Base-by-base conservation (phyloP, 2,329 filamentous ascomycete species). In the Aspergillus pseudoterreus region DNA sequence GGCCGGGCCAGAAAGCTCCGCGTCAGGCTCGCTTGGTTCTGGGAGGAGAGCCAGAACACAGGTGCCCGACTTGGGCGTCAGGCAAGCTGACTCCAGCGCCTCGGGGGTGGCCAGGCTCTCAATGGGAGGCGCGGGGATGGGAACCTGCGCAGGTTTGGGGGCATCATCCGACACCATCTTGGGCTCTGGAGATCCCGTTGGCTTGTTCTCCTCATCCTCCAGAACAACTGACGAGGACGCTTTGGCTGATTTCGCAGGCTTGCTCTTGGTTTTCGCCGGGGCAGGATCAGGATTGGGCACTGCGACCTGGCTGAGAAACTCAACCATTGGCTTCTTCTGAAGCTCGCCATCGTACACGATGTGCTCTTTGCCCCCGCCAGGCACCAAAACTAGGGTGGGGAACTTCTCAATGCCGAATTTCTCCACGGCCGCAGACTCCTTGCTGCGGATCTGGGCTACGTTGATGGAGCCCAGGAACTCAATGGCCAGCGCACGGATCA, bases 401-500 rank as follows among this genome's bases (percentile, higher is more conserved):
- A 90, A 95, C 46, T 86, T 84, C 14, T 80, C 77, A 54, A 99
- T 79, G 38, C 84, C 86, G 65, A 92, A 97, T 51, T 82, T 82
- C 53, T 88, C 81, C 4, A 90, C 83, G 0, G 86, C 80, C 38
- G 79, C 81, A 48, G 79, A 79, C 71, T 96, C 90, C 71, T 92
- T 95, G 74, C 87, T 81, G 51, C 91, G 84, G 50, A 96, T 81
- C 71, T 97, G 92, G 8, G 84, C 92, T 33, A 99, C 78, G 3
- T 82, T 79, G 56, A 97, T 83, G 50, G 83, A 82, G 33, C 86
- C 91, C 22, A 94, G 79, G 71, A 92, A 99, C 67, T 97, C 94
- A 62, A 96, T 90, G 6, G 94, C 92, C 49, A 97, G 71, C 54
- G 90, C 86, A 70, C 88, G 88, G 57, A 96, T 75, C 21, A 96